Percentiles rank a stretch among this genome's conserved stretches.
Conservation (phyloP, 2,329 filamentous ascomycete species). For the Fusarium sp. region DNA sequence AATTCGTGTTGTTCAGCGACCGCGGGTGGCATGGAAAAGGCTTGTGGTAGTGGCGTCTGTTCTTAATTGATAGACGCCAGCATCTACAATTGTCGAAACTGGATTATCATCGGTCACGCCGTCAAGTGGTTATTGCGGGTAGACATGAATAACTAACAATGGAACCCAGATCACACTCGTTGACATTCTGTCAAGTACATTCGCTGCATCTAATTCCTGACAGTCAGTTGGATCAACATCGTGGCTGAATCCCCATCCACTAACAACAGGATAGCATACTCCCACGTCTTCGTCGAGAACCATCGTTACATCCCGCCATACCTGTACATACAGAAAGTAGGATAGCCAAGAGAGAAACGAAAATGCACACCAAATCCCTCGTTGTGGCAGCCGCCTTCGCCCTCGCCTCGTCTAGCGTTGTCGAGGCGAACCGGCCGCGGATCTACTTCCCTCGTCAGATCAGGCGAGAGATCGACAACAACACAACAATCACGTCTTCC, state of each 20-base stretch:
- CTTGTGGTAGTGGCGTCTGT: neutral
- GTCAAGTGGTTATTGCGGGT: neutral
- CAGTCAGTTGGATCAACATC: conserved; percentile 52
- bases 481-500: conserved; percentile 54
- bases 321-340: conserved; percentile 38
- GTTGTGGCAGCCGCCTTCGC: conserved; percentile 66
- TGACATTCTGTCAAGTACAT: conserved; percentile 73
- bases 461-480: conserved; percentile 66
- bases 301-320: conserved; percentile 37
- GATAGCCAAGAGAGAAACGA: conserved; percentile 41
- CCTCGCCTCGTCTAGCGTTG: conserved; percentile 63
- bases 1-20: neutral
- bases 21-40: neutral
- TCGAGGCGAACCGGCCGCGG: conserved; percentile 63
- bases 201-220: conserved; percentile 68
- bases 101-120: conserved; percentile 10
- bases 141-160: conserved; percentile 23
- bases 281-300: conserved; percentile 38
- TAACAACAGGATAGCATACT: conserved; percentile 39
- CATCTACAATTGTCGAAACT: neutral
- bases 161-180: conserved; percentile 61
- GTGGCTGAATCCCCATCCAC: neutral
- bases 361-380: conserved; percentile 66
- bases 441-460: conserved; percentile 73
- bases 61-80: neutral